Evolutionary conservation across 2,329 filamentous ascomycete genomes (phyloP).

Genomic region (Dactylellina leptospora): DNA sequence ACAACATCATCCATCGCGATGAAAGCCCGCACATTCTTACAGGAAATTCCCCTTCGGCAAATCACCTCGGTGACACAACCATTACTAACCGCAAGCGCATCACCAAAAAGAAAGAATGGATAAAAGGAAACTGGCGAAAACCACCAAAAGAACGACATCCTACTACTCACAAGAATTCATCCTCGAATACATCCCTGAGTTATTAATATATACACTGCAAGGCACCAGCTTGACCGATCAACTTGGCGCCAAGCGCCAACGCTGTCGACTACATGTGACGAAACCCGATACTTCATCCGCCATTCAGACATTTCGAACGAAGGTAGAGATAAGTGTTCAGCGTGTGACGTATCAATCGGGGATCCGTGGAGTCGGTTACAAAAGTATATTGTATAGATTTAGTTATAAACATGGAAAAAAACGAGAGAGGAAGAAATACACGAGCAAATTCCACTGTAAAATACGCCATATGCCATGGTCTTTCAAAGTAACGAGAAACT

Average conservation of each 20-base stretch:
- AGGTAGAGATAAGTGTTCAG: too few relatives aligned
- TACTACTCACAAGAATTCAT: too few relatives aligned
- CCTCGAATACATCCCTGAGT: conserved; percentile 14
- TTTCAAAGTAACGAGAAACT: conserved; percentile 28
- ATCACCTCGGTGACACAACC: conserved; percentile 32
- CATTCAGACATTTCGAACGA: too few relatives aligned
- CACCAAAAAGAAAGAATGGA: conserved; percentile 21
- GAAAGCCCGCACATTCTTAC: too few relatives aligned
- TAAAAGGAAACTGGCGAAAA: conserved; percentile 25
- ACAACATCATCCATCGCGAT: too few relatives aligned
- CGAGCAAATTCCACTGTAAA: conserved; percentile 34
- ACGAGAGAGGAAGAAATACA: background rate
- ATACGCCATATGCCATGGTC: conserved; percentile 52
- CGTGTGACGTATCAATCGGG: too few relatives aligned
- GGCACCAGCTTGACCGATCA: conserved; percentile 12
- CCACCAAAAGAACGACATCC: too few relatives aligned
- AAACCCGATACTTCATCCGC: too few relatives aligned
- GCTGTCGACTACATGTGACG: too few relatives aligned
- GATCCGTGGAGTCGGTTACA: too few relatives aligned
- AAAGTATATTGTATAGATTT: conserved; percentile 30
- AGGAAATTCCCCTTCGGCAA: conserved; percentile 37
- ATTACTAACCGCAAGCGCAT: background rate
- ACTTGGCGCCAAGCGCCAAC: conserved; percentile 46
- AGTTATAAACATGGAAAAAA: conserved; percentile 31
- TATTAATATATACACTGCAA: conserved; percentile 20